Conservation (phyloP, 2,329 filamentous ascomycete species). For the Uncinocarpus reesii region DNA sequence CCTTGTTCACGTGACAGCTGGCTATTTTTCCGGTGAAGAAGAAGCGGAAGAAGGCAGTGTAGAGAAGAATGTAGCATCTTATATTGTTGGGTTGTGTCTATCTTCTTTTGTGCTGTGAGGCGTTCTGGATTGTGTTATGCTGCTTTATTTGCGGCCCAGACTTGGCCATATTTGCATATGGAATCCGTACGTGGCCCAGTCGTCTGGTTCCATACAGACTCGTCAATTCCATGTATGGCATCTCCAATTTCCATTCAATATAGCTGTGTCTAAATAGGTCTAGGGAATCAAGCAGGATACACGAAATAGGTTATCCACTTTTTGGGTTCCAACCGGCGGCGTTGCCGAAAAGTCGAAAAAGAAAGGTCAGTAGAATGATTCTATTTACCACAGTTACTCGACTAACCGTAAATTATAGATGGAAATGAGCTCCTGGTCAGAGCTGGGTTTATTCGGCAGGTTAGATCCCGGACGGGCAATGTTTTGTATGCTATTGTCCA, state of each 20-base stretch:
- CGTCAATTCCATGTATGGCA: slow-evolving; percentile 1
- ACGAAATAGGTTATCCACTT: slow-evolving; percentile 55
- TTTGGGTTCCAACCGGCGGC: slow-evolving; percentile 71
- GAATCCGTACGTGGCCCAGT: background rate
- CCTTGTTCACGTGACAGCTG: background rate
- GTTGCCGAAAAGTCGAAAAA: slow-evolving; percentile 32
- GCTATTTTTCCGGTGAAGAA: background rate
- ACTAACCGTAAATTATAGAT: slow-evolving; percentile 35
- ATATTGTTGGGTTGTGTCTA: background rate
- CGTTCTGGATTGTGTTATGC: background rate
- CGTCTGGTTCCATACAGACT: background rate
- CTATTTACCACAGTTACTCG: background rate
- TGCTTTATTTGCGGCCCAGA: background rate
- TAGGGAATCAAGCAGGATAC: no score
- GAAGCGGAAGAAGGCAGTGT: no score
- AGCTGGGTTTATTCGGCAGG: slow-evolving; percentile 64
- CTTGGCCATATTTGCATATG: slow-evolving; percentile 1
- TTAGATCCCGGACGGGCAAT: slow-evolving; percentile 25
- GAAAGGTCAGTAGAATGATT: background rate
- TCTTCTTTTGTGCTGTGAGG: background rate
- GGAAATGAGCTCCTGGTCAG: slow-evolving; percentile 57
- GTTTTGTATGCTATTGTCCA: background rate
- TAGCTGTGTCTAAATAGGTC: no score
- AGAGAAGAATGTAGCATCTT: no score
- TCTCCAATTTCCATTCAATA: no score